A percentile compares a stretch with the other conserved stretches of the same genome.
phyloP scores from a whole-genome alignment of 345 rosid species.

The Theobroma cacao region DNA sequence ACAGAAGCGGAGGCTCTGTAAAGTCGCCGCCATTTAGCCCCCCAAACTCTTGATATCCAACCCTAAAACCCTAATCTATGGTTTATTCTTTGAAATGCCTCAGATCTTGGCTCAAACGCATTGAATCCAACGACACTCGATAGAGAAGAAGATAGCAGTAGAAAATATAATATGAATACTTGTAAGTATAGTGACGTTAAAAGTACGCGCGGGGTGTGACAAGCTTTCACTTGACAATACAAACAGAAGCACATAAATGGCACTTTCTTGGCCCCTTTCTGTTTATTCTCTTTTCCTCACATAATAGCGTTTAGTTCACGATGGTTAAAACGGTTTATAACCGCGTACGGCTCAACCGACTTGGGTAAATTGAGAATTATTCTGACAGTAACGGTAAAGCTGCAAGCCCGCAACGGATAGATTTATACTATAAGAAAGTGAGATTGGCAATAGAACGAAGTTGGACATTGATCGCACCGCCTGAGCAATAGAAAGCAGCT shows the following conservation, averaged over 20 bases:
- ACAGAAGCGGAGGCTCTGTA: slow-evolving; percentile 59
- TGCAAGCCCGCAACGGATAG: no score
- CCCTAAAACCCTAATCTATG: slow-evolving; percentile 39
- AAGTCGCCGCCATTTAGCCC: slow-evolving; percentile 46
- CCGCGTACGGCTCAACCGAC: background rate
- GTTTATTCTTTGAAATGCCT: background rate
- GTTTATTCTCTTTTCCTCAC: background rate
- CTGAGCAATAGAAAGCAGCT: no score
- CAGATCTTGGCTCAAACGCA: slow-evolving; percentile 9
- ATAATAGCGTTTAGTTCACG: background rate
- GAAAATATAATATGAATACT: background rate
- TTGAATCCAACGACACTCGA: background rate
- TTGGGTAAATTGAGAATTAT: no score
- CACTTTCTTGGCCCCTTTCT: background rate
- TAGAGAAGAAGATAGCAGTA: background rate
- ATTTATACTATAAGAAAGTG: no score
- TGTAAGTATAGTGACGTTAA: background rate
- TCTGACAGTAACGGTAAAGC: no score
- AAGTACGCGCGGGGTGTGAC: background rate
- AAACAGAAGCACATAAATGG: background rate
- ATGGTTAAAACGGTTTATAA: background rate
- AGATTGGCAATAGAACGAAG: no score
- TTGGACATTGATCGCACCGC: no score
- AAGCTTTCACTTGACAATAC: background rate
- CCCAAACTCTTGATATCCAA: slow-evolving; percentile 20